Base-by-base conservation (phyloP, 495 filamentous ascomycete genomes). In the Rhizodiscina lignyota region DNA sequence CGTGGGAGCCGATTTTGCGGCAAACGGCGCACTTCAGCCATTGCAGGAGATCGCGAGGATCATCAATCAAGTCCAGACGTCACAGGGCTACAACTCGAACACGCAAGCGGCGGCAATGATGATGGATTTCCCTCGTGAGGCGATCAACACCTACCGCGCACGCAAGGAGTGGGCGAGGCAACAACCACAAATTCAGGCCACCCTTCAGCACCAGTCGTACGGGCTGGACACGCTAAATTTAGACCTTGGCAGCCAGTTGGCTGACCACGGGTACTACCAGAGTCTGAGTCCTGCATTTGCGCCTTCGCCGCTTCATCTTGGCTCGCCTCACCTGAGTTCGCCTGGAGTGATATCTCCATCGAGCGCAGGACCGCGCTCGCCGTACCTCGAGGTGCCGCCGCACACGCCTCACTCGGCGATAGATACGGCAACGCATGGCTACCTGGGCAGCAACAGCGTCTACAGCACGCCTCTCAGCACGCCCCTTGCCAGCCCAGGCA, bases 1-100 rank as follows among this genome's bases (percentile, higher is more conserved):
- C 48, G 70, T 93, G 38, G 87, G 83, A 33, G 78, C 83, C 16
- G 77, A 83, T 26, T 94, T 60, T 34, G 53, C 48, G 35, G 45
- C 52, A 2, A 48, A 55, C 23, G 43, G 52, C 8, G 41, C 53
- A 6, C 43, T 56, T 13, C 30, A 34, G 3, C 56, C 56, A 1
- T 38, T 60, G 18, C 51, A 60, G 32, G 53, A 55, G 31, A 58
- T 60, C 27, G 40, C 56, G 20, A 32, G 32, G 13, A 46, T 60
- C 24, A 50, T 54, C 4, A 38, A 48, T 32, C 34, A 46, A 5
- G 47, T 56, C 39, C 54, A 56, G 33, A 36, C 50, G 5, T 37
- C 39, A 2, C 44, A 41, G 16, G 37, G 38, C 32, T 50, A 45
- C 37, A 40, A 42, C 18, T 34, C 49, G n/a, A 34, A 37, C 17